Evolutionary conservation across 1,284 basidiomycete genomes (phyloP), one percentile per base, ranked within the genome.

Genomic region (Malassezia psittaci): DNA sequence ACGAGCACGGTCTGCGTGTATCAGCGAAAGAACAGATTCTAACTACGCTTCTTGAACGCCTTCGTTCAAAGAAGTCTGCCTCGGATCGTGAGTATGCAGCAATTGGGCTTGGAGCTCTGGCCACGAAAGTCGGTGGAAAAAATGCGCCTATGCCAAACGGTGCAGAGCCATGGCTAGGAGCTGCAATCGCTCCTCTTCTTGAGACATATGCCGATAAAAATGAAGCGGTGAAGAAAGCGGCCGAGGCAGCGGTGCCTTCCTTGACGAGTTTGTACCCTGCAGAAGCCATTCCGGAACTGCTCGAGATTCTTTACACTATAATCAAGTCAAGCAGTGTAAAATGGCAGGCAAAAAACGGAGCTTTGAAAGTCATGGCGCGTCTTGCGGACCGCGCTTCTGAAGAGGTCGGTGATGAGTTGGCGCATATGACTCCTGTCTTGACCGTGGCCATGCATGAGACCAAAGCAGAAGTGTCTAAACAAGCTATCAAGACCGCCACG

Each of bases 371-470:
- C 15, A 62, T 78, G 42, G 78, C 77, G 46, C 84, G 90, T 61
- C 85, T 87, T 46, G 78, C 79, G 65, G 78, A 79, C 41, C 79
- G 81, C 11, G 83, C 87, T 16, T 83, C 83, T 67, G 88, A 90
- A 61, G 83, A 83, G 67, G 85, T 96, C 51, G 90, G 89, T 41
- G 82, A 83, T 50, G 84, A 93, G 74, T 80, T 98, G 37, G 90
- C 84, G 16, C 78, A 80, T 36, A 83, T 88, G 45, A 83, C 96
- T 47, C 93, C 91, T 13, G 85, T 85, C 67, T 83, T 98, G 32
- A 90, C 94, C 73, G 79, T 78, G 46, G 84, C 89, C 12, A 93
- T 98, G 90, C 90, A 94, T 75, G 93, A 98, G 77, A 96, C 93
- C 64, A 98, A 96, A 77, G 78, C 83, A 64, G 93, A 98, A 81